These are phyloP conservation scores for Ormosia emarginata DNA, from an alignment of 306 rosid species.

Conservation along the genomic window DNA sequence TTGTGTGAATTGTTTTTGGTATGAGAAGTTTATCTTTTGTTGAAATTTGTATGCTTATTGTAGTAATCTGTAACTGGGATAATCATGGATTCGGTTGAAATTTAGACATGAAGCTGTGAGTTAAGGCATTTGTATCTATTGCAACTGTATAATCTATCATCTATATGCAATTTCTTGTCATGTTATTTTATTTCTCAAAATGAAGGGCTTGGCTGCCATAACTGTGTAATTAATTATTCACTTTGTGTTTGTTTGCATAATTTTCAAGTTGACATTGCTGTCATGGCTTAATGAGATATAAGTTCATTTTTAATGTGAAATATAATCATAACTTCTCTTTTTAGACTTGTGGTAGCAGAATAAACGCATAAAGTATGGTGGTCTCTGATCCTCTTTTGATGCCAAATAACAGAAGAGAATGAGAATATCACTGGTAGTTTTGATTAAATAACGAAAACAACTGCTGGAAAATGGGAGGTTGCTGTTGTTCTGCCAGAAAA, in stretches of 20 bases:
- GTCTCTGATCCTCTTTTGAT: constrained; percentile 15
- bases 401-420: constrained; percentile 38
- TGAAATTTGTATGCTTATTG: constrained; percentile 14
- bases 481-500: constrained; percentile 87
- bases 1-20: not conserved
- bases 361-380: not conserved
- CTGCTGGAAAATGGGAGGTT: constrained; percentile 74
- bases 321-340: not conserved
- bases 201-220: not conserved
- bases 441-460: constrained; percentile 30
- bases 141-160: not conserved
- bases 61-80: not conserved
- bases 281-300: not conserved
- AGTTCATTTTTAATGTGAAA: constrained; percentile 4
- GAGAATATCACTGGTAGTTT: constrained; percentile 29
- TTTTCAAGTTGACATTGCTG: not conserved
- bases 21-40: not conserved
- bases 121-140: not conserved
- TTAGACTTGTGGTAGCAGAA: constrained; percentile 18
- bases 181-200: constrained; percentile 10
- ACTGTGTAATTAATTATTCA: constrained; percentile 5
- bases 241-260: not conserved
- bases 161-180: not conserved
- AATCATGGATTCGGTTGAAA: constrained; percentile 12
- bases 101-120: not conserved